A percentile compares a stretch with the other conserved stretches of the same genome.
phyloP scores from a whole-genome alignment of 352 stramenopile species.

The Globisporangium viniferum region DNA sequence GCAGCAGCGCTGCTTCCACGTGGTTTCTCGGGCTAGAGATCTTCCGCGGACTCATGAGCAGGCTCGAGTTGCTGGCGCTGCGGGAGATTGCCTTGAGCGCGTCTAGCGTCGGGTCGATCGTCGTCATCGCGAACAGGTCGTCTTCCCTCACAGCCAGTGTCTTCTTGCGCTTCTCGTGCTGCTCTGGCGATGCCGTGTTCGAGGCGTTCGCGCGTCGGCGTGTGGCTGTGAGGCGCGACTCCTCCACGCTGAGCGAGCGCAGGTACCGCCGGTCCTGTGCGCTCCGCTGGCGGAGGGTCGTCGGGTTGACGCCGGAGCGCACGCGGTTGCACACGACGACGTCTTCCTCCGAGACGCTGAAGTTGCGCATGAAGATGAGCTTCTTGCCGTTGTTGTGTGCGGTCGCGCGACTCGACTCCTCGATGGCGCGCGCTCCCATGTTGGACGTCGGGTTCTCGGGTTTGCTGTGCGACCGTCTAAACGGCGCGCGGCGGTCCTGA shows the following conservation, averaged over 20 bases:
- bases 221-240: constrained; percentile 39
- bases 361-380: constrained; percentile 58
- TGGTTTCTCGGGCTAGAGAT: constrained; percentile 12
- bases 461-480: constrained; percentile 51
- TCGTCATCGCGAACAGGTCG: constrained; percentile 12
- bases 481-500: constrained; percentile 19
- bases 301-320: constrained; percentile 49
- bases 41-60: constrained; percentile 14
- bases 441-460: constrained; percentile 59
- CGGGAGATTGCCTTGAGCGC: constrained; percentile 5
- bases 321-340: constrained; percentile 72
- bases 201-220: constrained; percentile 24
- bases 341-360: constrained; percentile 62
- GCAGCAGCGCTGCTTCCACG: constrained; percentile 1
- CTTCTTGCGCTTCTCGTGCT: constrained; percentile 19
- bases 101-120: constrained; percentile 12
- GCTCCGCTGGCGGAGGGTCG: constrained; percentile 38
- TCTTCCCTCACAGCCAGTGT: background rate
- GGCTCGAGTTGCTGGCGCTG: constrained; percentile 1
- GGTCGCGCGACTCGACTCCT: constrained; percentile 34
- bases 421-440: constrained; percentile 45
- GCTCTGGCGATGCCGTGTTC: constrained; percentile 16
- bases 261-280: constrained; percentile 38
- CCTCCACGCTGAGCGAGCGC: constrained; percentile 51
- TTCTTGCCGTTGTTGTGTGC: constrained; percentile 41